phyloP scores from a whole-genome alignment of 2,329 filamentous ascomycete genomes.

The Aureobasidium sp. region DNA sequence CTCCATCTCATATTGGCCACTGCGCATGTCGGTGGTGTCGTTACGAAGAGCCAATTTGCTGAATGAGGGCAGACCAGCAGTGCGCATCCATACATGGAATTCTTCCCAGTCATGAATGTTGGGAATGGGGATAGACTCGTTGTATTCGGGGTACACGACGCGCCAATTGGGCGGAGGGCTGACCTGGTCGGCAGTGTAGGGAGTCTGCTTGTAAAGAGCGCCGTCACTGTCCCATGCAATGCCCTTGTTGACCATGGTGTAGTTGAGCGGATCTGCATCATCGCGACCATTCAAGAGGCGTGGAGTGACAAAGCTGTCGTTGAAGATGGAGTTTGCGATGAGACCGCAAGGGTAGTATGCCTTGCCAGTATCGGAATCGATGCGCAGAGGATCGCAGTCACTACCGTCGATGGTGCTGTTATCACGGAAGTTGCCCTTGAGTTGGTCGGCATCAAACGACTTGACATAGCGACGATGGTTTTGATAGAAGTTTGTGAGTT shows the following conservation, averaged over 20 bases:
- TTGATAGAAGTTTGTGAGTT: slow-evolving; percentile 96
- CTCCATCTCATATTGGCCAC: slow-evolving; percentile 68
- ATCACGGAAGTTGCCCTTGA: slow-evolving; percentile 63
- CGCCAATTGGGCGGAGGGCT: slow-evolving; percentile 83
- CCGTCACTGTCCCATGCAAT: slow-evolving; percentile 86
- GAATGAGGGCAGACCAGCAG: slow-evolving; percentile 86
- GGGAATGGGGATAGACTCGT: slow-evolving; percentile 61
- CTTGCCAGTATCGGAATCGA: slow-evolving; percentile 41
- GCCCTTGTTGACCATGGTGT: slow-evolving; percentile 67
- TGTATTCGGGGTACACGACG: slow-evolving; percentile 61
- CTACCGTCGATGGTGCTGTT: slow-evolving; percentile 57
- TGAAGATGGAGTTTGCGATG: slow-evolving; percentile 95
- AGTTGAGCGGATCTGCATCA: slow-evolving; percentile 43
- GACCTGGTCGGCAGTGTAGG: slow-evolving; percentile 60
- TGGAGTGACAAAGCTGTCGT: slow-evolving; percentile 74
- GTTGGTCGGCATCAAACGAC: slow-evolving; percentile 75
- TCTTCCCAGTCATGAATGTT: slow-evolving; percentile 68
- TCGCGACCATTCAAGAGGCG: slow-evolving; percentile 49
- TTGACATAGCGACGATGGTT: slow-evolving; percentile 96
- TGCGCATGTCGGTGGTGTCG: slow-evolving; percentile 58
- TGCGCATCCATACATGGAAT: slow-evolving; percentile 99
- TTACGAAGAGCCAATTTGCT: slow-evolving; percentile 89
- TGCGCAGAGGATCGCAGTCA: slow-evolving; percentile 64
- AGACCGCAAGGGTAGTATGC: slow-evolving; percentile 92
- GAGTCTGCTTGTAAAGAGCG: slow-evolving; percentile 65